A percentile compares a stretch with the other conserved stretches of the same genome.
Conservation (phyloP, 768 basidiomycete genomes). For the Boletellus sp. region DNA sequence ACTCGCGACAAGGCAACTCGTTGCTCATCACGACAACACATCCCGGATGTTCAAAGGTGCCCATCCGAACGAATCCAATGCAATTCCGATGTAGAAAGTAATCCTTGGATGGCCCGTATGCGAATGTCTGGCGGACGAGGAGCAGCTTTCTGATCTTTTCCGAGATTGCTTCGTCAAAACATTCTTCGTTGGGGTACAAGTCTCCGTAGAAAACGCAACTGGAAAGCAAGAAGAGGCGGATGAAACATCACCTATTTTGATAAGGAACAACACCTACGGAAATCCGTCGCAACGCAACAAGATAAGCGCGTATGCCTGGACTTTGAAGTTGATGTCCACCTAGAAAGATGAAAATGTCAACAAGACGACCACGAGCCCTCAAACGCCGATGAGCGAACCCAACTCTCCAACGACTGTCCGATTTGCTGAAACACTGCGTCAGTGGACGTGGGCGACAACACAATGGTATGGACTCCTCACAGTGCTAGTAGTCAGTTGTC, state of each 20-base stretch:
- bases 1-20: constrained; percentile 21
- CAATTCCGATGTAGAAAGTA: constrained; percentile 58
- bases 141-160: constrained; percentile 53
- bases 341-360: constrained; percentile 24
- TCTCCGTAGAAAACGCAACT: constrained; percentile 91
- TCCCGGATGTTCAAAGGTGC: constrained; percentile 50
- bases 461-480: constrained; percentile 39
- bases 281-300: constrained; percentile 66
- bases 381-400: constrained; percentile 46
- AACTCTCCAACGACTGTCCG: constrained; percentile 78
- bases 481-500: constrained; percentile 43
- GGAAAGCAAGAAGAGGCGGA: neutral
- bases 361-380: neutral
- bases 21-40: constrained; percentile 76
- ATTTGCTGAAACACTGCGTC: constrained; percentile 41
- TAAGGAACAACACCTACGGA: constrained; percentile 50
- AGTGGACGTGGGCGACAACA: neutral
- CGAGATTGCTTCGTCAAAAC: constrained; percentile 53
- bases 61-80: constrained; percentile 73
- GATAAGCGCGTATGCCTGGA: constrained; percentile 79
- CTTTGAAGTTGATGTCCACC: constrained; percentile 70
- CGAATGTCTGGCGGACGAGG: constrained; percentile 57
- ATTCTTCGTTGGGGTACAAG: constrained; percentile 67
- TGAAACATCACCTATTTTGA: neutral
- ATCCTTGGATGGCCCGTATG: constrained; percentile 62